Evolutionary conservation across 306 rosid species (phyloP).

Genomic region (Mimosa pudica): DNA sequence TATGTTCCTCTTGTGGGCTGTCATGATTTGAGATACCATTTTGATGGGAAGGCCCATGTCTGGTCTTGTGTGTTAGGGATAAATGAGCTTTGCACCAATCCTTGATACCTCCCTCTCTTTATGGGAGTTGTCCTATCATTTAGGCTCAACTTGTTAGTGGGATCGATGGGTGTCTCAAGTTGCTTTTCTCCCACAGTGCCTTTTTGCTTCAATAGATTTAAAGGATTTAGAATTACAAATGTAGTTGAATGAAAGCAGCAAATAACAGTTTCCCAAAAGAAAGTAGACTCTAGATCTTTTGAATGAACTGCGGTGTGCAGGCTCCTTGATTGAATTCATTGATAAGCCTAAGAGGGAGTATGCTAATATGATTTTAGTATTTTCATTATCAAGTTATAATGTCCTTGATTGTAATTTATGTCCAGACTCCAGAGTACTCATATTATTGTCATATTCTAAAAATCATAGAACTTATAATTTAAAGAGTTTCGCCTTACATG

Average conservation of each 20-base stretch:
- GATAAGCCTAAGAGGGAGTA: not conserved
- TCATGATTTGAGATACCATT: not conserved
- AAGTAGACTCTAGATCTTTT: not conserved
- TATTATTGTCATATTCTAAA: not conserved
- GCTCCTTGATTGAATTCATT: not conserved
- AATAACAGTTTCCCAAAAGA: not conserved
- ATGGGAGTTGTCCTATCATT: not conserved
- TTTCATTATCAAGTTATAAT: not conserved
- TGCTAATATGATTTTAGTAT: not conserved
- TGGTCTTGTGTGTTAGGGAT: not conserved
- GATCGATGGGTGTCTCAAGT: not conserved
- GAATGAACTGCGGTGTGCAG: not conserved
- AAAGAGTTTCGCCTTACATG: not conserved
- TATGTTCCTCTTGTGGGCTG: not conserved
- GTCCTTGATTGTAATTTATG: not conserved
- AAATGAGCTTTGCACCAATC: not conserved
- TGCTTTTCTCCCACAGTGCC: not conserved
- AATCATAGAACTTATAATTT: not conserved
- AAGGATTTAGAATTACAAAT: not conserved
- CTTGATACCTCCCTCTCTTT: not conserved
- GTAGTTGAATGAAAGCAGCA: not conserved
- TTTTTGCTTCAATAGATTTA: not conserved
- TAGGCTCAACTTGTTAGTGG: not conserved
- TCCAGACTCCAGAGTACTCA: not conserved
- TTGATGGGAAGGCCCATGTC: not conserved